Evolutionary conservation across 1,284 basidiomycete genomes (phyloP), one percentile per base, ranked within the genome.

Genomic region (Tetrapyrgos nigripes): DNA sequence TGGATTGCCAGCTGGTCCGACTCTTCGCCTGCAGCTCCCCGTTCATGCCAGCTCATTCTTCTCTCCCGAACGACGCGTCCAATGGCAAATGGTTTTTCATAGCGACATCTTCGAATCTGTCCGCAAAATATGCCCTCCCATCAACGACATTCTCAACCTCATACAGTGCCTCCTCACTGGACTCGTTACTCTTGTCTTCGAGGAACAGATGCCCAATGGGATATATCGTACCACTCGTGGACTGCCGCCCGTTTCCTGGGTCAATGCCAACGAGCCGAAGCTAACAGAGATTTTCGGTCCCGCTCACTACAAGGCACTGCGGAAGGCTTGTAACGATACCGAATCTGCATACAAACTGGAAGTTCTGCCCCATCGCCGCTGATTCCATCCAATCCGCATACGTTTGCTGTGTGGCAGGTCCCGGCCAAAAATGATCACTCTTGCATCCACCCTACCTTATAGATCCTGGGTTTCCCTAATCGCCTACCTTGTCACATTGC

Each of bases 11-110:
- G 87, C 89, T 47, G 88, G 88, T 53, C 90, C 91, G 54, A 82
- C 85, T 66, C 78, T 91, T 63, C 86, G 82, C 50, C 78, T 92
- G 9, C 86, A 90, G 68, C 82, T 92, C 50, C 91, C 91, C 6
- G 78, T 86, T 57, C 84, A 92, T 64, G 91, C 90, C 49, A 88
- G 87, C 29, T 91, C 91, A 19, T 93, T 93, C 74, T 93, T 93
- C 76, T 89, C 88, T 53, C 89, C 90, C 13, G 89, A 92, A 71
- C 79, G 91, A 65, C 83, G 89, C 62, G 83, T 92, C 46, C 91
- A 92, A 69, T 93, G 91, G 91, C 86, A 93, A 72, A 92, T 93
- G 91, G 89, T 92, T 63, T 93, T 93, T 71, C 90, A 93, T 72
- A 86, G 85, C 68, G 89, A 91, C 70, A 85, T 88, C 58, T 93